Evolutionary conservation across 2,329 filamentous ascomycete species (phyloP).

Genomic region (Didymella glomerata): DNA sequence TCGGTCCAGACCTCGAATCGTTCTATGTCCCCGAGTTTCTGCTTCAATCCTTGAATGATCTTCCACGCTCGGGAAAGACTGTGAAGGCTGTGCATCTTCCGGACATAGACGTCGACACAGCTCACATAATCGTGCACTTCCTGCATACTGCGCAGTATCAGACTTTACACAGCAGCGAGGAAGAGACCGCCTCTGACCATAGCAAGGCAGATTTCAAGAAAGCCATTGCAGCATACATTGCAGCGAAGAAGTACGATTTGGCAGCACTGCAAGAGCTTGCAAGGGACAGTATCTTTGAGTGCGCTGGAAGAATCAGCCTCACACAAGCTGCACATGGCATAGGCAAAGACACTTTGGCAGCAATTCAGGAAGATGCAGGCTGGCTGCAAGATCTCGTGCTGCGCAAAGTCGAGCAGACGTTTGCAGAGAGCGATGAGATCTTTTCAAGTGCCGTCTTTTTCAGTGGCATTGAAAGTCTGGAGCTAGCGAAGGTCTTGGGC

Average conservation of each 20-base stretch:
- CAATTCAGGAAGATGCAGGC: not conserved
- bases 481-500: not conserved
- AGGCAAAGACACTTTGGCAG: not conserved
- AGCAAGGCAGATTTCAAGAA: not conserved
- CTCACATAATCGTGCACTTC: slow-evolving; percentile 36
- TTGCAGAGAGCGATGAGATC: not conserved
- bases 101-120: slow-evolving; percentile 27
- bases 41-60: not conserved
- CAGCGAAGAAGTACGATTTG: not conserved
- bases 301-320: not conserved
- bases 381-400: slow-evolving; percentile 9
- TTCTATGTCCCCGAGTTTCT: slow-evolving; percentile 2
- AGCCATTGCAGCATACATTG: not conserved
- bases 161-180: slow-evolving; percentile 19
- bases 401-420: slow-evolving; percentile 2
- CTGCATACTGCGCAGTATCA: slow-evolving; percentile 38
- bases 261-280: not conserved
- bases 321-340: not conserved
- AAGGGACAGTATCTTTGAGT: not conserved
- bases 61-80: not conserved
- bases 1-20: not conserved
- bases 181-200: not conserved
- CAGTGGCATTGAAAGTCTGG: not conserved
- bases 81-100: not conserved
- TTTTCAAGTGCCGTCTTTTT: slow-evolving; percentile 2